Evolutionary conservation across 2,329 filamentous ascomycete genomes (phyloP), one percentile per base, ranked within the genome.

Genomic region (Pseudogymnoascus sp.): DNA sequence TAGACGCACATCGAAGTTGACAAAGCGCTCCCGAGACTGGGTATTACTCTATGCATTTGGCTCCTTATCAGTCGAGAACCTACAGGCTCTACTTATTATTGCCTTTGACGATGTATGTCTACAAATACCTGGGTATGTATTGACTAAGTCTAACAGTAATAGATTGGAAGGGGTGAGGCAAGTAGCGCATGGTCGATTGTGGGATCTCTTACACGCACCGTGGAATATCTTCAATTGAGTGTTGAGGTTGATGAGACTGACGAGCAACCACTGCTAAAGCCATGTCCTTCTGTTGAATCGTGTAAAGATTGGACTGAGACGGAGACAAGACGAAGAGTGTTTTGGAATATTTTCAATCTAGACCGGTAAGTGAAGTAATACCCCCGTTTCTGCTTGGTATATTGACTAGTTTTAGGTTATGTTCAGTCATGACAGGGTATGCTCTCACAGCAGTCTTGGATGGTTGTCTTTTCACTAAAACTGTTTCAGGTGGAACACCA

Each of bases 331-430:
- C 66, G 74, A 1, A 65, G 74, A 0, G 70, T 76, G 2, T 76
- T 75, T 59, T 76, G 74, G 73, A 74, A 70, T 10, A 68, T 74
- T 3, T 76, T 76, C 61, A 64, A 72, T 2, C 66, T 75, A 61
- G 74, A 76, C 35, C 45, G 45, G 45, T 48, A 48, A 48, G 41
- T 48, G 8, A 15, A n/a, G 13, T 7, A 28, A 48, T n/a, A 4
- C 21, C 15, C n/a, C 3, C 41, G 41, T 8, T 10, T 15, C 21
- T 15, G 23, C 2, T 28, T 26, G 21, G 8, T 15, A 28, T 48
- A 48, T 62, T 48, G 23, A 48, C 41, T 28, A 7, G 13, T 10
- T 28, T n/a, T 48, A 63, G 62, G 21, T 56, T 60, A 45, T 63
- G 60, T 30, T 62, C 60, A 28, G 58, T 60, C 8, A 41, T 57